phyloP scores from a whole-genome alignment of 495 filamentous ascomycete species.

The Hyphodiscus hymeniophilus region DNA sequence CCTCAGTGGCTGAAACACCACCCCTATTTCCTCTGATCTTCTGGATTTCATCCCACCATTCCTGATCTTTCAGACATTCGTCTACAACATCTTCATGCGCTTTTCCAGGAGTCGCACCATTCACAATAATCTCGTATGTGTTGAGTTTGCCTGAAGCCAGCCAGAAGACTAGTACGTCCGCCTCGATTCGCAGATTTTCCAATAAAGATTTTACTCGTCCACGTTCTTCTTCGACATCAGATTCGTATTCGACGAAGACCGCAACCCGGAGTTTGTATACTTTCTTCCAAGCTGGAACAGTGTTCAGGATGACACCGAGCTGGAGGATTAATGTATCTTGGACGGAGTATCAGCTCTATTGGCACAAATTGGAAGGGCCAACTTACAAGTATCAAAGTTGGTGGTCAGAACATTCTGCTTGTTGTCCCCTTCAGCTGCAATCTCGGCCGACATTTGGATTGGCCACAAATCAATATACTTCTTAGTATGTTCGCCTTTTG shows the following conservation, averaged over 20 bases:
- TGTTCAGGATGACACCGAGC: constrained; percentile 75
- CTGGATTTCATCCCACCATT: constrained; percentile 79
- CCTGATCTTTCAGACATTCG: constrained; percentile 54
- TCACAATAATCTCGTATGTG: constrained; percentile 72
- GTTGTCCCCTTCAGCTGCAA: constrained; percentile 48
- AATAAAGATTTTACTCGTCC: constrained; percentile 65
- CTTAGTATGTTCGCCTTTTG: constrained; percentile 41
- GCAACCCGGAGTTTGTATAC: constrained; percentile 64
- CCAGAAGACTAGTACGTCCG: constrained; percentile 73
- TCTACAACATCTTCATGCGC: constrained; percentile 46
- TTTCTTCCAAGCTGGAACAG: constrained; percentile 76
- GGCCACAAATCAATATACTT: constrained; percentile 87
- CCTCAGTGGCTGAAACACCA: constrained; percentile 20
- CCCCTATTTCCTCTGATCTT: constrained; percentile 39
- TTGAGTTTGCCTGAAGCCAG: constrained; percentile 64
- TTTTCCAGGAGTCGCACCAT: constrained; percentile 41
- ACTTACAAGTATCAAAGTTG: constrained; percentile 80
- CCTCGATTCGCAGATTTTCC: constrained; percentile 74
- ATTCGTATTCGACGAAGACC: constrained; percentile 87
- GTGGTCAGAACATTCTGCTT: constrained; percentile 69
- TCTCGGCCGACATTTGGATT: constrained; percentile 75
- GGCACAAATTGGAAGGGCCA: no score
- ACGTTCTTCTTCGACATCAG: constrained; percentile 72
- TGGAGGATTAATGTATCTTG: constrained; percentile 81
- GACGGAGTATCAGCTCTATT: no score